Conservation (phyloP, 768 basidiomycete genomes). For the Leccinum subtestaceum region DNA sequence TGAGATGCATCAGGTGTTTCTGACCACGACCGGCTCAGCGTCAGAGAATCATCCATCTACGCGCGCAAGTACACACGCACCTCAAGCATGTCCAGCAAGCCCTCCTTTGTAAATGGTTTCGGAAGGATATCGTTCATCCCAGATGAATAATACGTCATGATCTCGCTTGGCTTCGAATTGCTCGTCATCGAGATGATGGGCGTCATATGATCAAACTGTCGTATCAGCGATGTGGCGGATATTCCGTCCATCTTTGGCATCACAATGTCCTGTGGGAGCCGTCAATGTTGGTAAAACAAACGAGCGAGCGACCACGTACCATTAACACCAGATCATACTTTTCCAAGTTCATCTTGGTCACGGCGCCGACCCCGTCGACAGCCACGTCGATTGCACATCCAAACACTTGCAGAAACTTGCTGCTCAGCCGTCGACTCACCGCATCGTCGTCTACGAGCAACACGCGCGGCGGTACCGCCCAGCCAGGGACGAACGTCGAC, state of each 20-base stretch:
- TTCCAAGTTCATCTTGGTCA: constrained; percentile 94
- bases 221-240: constrained; percentile 87
- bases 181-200: constrained; percentile 99
- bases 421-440: constrained; percentile 82
- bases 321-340: constrained; percentile 96
- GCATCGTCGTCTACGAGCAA: constrained; percentile 94
- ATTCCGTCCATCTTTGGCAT: constrained; percentile 90
- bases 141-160: constrained; percentile 69
- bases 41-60: background rate
- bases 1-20: constrained; percentile 88
- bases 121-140: constrained; percentile 97
- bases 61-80: constrained; percentile 34
- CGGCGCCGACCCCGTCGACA: constrained; percentile 87
- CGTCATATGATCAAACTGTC: constrained; percentile 92
- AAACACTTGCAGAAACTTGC: constrained; percentile 93
- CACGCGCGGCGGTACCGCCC: constrained; percentile 89
- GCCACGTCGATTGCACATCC: constrained; percentile 94
- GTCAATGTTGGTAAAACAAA: background rate
- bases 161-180: constrained; percentile 89
- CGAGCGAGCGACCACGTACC: constrained; percentile 46
- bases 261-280: constrained; percentile 73
- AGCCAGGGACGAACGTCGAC: constrained; percentile 82
- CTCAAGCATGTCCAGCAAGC: constrained; percentile 89
- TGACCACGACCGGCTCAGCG: constrained; percentile 20
- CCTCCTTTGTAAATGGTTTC: constrained; percentile 96